Evolutionary conservation across 352 stramenopile species (phyloP).

Genomic region (Thalassiosira exigua): DNA sequence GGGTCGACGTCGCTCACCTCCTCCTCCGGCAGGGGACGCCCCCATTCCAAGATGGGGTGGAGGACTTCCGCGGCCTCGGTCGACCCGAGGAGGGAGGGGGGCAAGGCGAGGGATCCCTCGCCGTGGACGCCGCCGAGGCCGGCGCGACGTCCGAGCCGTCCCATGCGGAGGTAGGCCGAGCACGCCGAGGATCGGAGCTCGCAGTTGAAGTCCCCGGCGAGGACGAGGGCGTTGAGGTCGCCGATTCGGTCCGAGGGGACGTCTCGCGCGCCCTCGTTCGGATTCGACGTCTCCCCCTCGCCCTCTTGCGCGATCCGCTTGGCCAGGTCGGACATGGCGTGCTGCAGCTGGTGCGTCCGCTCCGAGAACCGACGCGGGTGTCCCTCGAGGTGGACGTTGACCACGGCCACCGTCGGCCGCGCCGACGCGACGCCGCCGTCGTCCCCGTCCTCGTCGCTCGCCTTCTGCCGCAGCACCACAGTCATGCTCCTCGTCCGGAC

Average conservation of each 20-base stretch:
- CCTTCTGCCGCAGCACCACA: constrained; percentile 34
- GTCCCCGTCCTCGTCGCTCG: background rate
- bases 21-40: constrained; percentile 41
- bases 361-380: constrained; percentile 47
- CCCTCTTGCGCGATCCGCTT: constrained; percentile 5
- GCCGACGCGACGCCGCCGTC: background rate
- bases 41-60: constrained; percentile 62
- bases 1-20: constrained; percentile 40
- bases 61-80: constrained; percentile 45
- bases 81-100: constrained; percentile 49
- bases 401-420: constrained; percentile 45
- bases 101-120: constrained; percentile 40
- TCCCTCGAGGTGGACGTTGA: constrained; percentile 67
- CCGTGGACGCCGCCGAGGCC: constrained; percentile 53
- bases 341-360: constrained; percentile 56
- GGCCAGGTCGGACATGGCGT: constrained; percentile 51
- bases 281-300: background rate
- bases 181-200: constrained; percentile 63
- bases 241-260: no score
- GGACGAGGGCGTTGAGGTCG: constrained; percentile 43
- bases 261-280: background rate
- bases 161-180: constrained; percentile 55
- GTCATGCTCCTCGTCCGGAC: constrained; percentile 42
- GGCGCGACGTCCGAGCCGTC: constrained; percentile 40
- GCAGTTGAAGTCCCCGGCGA: constrained; percentile 65